Evolutionary conservation across 1,284 basidiomycete genomes (phyloP).

Genomic region (Trichosporon asahii): DNA sequence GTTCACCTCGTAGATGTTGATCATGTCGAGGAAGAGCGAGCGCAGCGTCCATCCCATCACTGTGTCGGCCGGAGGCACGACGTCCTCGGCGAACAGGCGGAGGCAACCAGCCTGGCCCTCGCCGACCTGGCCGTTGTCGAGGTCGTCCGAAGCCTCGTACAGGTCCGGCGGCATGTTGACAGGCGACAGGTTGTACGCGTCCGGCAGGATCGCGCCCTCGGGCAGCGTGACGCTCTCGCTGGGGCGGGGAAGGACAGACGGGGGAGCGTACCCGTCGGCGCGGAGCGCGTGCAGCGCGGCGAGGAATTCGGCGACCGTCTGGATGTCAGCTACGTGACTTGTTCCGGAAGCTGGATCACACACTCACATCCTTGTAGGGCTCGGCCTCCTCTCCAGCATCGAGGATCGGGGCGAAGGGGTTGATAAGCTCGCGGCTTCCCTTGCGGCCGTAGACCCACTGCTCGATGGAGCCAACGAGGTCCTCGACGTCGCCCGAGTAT

Average conservation of each 20-base stretch:
- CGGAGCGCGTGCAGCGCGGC: conserved; percentile 40
- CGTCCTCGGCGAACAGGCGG: conserved; percentile 74
- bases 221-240: conserved; percentile 54
- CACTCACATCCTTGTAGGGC: conserved; percentile 38
- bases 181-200: conserved; percentile 67
- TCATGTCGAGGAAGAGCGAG: conserved; percentile 71
- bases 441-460: conserved; percentile 37
- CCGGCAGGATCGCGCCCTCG: conserved; percentile 51
- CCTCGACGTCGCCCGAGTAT: conserved; percentile 38
- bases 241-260: conserved; percentile 61
- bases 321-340: background rate
- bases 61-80: conserved; percentile 70
- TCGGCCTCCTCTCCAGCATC: conserved; percentile 34
- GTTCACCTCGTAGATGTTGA: conserved; percentile 93
- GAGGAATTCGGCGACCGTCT: conserved; percentile 43
- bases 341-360: too few relatives aligned
- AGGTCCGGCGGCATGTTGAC: conserved; percentile 84
- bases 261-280: conserved; percentile 29
- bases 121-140: conserved; percentile 51
- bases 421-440: conserved; percentile 29
- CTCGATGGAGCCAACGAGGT: conserved; percentile 40
- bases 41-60: conserved; percentile 76
- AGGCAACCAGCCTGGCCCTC: conserved; percentile 57
- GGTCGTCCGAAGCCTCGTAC: conserved; percentile 55
- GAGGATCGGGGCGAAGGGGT: conserved; percentile 41